Evolutionary conservation across 164 flowering plant genomes (phyloP), one percentile per base, ranked within the genome.

Genomic region (Stephania japonica): DNA sequence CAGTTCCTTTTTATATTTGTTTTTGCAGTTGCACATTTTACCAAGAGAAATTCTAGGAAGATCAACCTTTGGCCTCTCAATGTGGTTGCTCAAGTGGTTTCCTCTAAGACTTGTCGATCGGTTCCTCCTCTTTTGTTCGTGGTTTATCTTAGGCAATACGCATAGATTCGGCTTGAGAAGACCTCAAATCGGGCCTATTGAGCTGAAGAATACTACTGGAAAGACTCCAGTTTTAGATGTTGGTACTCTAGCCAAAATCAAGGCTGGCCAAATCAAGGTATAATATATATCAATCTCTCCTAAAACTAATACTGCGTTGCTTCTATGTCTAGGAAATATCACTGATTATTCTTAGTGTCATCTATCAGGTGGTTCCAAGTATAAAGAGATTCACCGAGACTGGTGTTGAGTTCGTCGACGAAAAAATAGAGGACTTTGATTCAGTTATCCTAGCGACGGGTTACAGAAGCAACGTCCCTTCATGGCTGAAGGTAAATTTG

Each of bases 371-470:
- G 18, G 77, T 77, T 69, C 76, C 73, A 6, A 81, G 83, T 4
- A 68, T 85, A 65, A 72, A 11, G 21, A 68, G 73, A 70, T 68
- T 85, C 70, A 83, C 82, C 42, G 26, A 21, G 26, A 78, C 49
- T 11, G 83, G 81, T 0, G 86, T 66, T 32, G 80, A 84, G 41
- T 84, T 85, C 71, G 76, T 75, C 9, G 80, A 83, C 71, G 87
- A 85, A 50, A 73, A 32, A 70, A 65, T 59, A 56, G 73, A 32
- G 43, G 79, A 79, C 3, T 84, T 77, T 61, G 85, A 84, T 19
- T 68, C 86, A 7, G 72, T 84, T 25, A 73, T 86, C 64, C 78
- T 86, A 14, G 89, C 89, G 65, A 86, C 89, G 4, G 87, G 89
- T 10, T 86, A 83, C 69, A 81, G 73, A 73, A 86, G 81, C 76